phyloP scores from a whole-genome alignment of 2,329 filamentous ascomycete genomes.

The Fusarium austroafricanum region DNA sequence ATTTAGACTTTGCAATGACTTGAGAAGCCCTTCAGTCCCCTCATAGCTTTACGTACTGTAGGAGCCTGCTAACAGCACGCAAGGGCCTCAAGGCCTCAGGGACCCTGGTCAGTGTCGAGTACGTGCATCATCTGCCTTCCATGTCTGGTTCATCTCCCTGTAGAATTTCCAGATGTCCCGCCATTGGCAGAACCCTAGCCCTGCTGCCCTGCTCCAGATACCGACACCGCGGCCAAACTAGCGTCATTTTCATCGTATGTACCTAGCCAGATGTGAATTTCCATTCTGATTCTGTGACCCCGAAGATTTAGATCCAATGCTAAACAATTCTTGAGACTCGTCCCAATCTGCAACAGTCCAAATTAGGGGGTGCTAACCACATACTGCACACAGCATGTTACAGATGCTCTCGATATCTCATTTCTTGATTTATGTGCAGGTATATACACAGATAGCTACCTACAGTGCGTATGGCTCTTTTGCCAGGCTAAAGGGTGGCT shows the following conservation, averaged over 20 bases:
- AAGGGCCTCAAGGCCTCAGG: neutral
- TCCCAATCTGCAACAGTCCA: slow-evolving; percentile 41
- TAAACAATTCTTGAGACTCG: slow-evolving; percentile 38
- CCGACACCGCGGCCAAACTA: slow-evolving; percentile 42
- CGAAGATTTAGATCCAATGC: slow-evolving; percentile 22
- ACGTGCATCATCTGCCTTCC: too few species aligned
- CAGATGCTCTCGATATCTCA: neutral
- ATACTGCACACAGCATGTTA: neutral
- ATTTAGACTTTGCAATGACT: neutral
- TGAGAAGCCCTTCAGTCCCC: slow-evolving; percentile 9
- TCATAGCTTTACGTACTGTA: neutral
- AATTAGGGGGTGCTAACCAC: slow-evolving; percentile 29
- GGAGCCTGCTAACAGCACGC: slow-evolving; percentile 8
- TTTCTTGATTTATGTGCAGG: neutral
- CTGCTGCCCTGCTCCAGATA: slow-evolving; percentile 31
- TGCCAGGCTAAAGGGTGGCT: slow-evolving; percentile 1
- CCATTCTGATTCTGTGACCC: slow-evolving; percentile 4
- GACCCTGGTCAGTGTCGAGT: slow-evolving; percentile 7
- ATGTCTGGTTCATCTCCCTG: slow-evolving; percentile 8
- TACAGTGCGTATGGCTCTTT: slow-evolving; percentile 9
- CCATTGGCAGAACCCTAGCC: slow-evolving; percentile 15
- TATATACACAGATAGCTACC: neutral
- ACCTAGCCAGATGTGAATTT: slow-evolving; percentile 10
- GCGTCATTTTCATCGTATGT: slow-evolving; percentile 21
- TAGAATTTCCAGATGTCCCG: slow-evolving; percentile 19